Percentiles rank a stretch among this genome's conserved stretches.
phyloP scores from a whole-genome alignment of 169 alveolate genomes.

The Eimeria praecox region DNA sequence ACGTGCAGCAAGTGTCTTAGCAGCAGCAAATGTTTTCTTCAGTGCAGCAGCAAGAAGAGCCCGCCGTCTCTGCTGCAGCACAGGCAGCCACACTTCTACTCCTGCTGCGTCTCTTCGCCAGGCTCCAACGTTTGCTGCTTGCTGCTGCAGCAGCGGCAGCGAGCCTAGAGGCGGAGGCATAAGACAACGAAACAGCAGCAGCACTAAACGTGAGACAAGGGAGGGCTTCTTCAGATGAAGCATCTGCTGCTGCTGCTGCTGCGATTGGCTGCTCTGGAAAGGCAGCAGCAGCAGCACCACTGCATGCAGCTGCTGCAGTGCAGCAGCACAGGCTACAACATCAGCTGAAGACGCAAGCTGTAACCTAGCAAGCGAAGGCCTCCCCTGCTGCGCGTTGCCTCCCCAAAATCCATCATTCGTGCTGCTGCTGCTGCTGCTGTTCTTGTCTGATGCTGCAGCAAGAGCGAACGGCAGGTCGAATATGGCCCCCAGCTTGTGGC shows the following conservation, averaged over 20 bases:
- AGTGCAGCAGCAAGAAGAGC: constrained; percentile 48
- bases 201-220: background rate
- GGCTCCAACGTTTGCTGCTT: background rate
- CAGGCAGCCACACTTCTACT: constrained; percentile 63
- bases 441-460: background rate
- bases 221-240: background rate
- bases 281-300: constrained; percentile 73
- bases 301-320: constrained; percentile 64
- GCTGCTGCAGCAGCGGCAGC: constrained; percentile 73
- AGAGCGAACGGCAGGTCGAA: constrained; percentile 1
- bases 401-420: background rate
- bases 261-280: constrained; percentile 31
- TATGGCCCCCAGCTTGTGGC: background rate
- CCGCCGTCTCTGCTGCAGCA: constrained; percentile 71
- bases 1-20: constrained; percentile 18
- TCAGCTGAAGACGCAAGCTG: constrained; percentile 44
- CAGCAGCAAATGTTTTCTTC: background rate
- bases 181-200: constrained; percentile 31
- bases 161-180: constrained; percentile 21
- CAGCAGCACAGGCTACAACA: constrained; percentile 29
- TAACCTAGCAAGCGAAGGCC: constrained; percentile 13
- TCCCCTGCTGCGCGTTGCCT: background rate
- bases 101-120: constrained; percentile 26
- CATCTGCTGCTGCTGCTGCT: constrained; percentile 67
- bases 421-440: constrained; percentile 38